Evolutionary conservation across 768 basidiomycete species (phyloP).

Genomic region (Tricholoma flavovirens): DNA sequence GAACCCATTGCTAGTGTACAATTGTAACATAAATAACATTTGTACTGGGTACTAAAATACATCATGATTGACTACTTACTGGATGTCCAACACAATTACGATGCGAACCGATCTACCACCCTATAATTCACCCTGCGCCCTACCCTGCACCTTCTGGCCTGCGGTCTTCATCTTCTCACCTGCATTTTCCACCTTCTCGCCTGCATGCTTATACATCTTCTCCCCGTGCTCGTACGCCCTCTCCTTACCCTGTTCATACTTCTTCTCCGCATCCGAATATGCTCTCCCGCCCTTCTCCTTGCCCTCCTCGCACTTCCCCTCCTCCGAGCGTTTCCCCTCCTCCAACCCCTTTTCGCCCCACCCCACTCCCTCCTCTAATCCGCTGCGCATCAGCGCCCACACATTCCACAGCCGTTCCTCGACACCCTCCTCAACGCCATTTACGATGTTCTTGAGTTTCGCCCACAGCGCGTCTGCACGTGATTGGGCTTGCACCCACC

Average conservation of each 20-base stretch:
- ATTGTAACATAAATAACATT: too few species aligned
- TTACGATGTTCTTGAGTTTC: slow-evolving; percentile 61
- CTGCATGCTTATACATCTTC: slow-evolving; percentile 19
- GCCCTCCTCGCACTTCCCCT: slow-evolving; percentile 18
- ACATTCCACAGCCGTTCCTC: slow-evolving; percentile 67
- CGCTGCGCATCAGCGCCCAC: slow-evolving; percentile 40
- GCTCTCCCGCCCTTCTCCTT: slow-evolving; percentile 16
- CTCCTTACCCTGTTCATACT: slow-evolving; percentile 20
- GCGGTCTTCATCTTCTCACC: slow-evolving; percentile 32
- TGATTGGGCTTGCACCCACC: slow-evolving; percentile 64
- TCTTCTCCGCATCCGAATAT: slow-evolving; percentile 16
- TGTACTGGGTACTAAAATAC: too few species aligned
- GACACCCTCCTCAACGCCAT: slow-evolving; percentile 60
- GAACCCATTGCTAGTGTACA: too few species aligned
- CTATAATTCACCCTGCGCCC: slow-evolving; percentile 36
- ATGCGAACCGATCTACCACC: too few species aligned
- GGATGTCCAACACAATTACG: too few species aligned
- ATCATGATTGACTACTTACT: too few species aligned
- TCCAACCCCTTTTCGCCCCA: slow-evolving; percentile 19
- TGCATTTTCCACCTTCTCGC: slow-evolving; percentile 20
- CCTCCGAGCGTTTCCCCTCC: slow-evolving; percentile 17
- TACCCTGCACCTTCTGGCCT: slow-evolving; percentile 33
- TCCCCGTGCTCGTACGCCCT: slow-evolving; percentile 17
- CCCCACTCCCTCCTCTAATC: slow-evolving; percentile 18
- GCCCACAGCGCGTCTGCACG: slow-evolving; percentile 52